Percentiles rank a stretch among this genome's conserved stretches.
Conservation (phyloP, 2,329 filamentous ascomycete genomes). For the Chrysosporium queenslandicum region DNA sequence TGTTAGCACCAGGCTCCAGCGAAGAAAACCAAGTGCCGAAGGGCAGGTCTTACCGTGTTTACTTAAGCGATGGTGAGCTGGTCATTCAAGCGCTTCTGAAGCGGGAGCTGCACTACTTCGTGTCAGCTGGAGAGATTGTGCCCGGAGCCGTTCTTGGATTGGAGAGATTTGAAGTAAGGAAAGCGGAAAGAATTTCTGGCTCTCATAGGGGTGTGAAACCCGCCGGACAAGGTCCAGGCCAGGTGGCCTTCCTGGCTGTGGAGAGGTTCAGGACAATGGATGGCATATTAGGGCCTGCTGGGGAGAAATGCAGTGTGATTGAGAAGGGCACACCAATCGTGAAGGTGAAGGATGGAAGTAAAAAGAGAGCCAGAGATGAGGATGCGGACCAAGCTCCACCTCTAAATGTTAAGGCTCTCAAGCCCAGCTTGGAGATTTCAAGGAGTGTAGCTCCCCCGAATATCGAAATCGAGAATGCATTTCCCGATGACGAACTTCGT, state of each 20-base stretch:
- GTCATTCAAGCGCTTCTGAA: slow-evolving; percentile 24
- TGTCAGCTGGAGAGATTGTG: slow-evolving; percentile 12
- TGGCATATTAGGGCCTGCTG: background rate
- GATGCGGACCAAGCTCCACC: background rate
- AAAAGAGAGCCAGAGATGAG: background rate
- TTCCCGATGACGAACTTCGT: background rate
- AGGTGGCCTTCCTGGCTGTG: slow-evolving; percentile 22
- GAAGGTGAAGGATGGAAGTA: background rate
- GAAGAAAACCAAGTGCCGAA: background rate
- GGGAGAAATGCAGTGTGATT: slow-evolving; percentile 1
- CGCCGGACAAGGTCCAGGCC: background rate
- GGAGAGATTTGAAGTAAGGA: slow-evolving; percentile 20
- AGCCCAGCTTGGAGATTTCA: background rate
- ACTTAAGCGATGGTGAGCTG: slow-evolving; percentile 23
- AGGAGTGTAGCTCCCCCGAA: background rate
- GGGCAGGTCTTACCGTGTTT: slow-evolving; percentile 15
- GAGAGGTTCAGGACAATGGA: slow-evolving; percentile 18
- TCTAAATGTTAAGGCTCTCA: background rate
- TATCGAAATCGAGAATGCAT: background rate
- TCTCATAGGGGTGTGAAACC: slow-evolving; percentile 10
- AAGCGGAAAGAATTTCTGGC: slow-evolving; percentile 15
- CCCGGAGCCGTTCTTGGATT: slow-evolving; percentile 20
- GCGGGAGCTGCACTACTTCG: slow-evolving; percentile 17
- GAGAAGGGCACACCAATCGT: slow-evolving; percentile 2
- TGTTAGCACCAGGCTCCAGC: background rate